Percentiles rank a stretch among this genome's conserved stretches.
Conservation (phyloP, 2,329 filamentous ascomycete species). For the Cladosporium sp. region DNA sequence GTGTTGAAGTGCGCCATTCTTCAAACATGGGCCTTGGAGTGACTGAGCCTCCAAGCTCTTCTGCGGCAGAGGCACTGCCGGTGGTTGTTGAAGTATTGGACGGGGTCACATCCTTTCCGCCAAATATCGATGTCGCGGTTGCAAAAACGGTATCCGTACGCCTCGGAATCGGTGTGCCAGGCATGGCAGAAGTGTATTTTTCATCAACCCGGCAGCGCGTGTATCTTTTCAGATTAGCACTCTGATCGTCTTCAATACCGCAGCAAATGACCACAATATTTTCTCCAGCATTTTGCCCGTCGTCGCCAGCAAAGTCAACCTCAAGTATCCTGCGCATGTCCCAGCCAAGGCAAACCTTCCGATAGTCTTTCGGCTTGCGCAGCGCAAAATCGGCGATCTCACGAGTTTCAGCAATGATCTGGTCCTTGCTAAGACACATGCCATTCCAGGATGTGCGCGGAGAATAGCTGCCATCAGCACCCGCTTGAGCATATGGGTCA, state of each 20-base stretch:
- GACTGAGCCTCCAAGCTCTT: conserved; percentile 29
- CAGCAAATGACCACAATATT: conserved; percentile 71
- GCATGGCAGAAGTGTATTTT: neutral
- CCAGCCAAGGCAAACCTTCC: conserved; percentile 78
- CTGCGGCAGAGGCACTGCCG: conserved; percentile 28
- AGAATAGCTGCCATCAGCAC: conserved; percentile 71
- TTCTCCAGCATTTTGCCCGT: conserved; percentile 75
- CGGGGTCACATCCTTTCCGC: conserved; percentile 40
- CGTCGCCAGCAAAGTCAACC: conserved; percentile 84
- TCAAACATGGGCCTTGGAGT: conserved; percentile 44
- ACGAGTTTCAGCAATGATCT: conserved; percentile 72
- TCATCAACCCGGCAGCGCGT: conserved; percentile 53
- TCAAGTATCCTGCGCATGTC: conserved; percentile 85
- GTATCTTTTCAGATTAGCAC: conserved; percentile 57
- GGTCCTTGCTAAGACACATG: conserved; percentile 69
- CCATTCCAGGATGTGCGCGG: conserved; percentile 74
- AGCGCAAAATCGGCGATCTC: conserved; percentile 77
- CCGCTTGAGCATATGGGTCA: conserved; percentile 70
- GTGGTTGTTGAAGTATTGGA: conserved; percentile 36
- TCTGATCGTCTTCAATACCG: conserved; percentile 62
- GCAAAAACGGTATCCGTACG: conserved; percentile 30
- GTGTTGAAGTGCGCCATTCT: conserved; percentile 66
- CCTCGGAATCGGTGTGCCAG: neutral
- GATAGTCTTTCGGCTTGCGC: conserved; percentile 75
- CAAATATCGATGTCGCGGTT: conserved; percentile 46